These are phyloP conservation scores for Fusarium aywerte DNA, from an alignment of 2,329 filamentous ascomycete genomes.

Conservation along the genomic window DNA sequence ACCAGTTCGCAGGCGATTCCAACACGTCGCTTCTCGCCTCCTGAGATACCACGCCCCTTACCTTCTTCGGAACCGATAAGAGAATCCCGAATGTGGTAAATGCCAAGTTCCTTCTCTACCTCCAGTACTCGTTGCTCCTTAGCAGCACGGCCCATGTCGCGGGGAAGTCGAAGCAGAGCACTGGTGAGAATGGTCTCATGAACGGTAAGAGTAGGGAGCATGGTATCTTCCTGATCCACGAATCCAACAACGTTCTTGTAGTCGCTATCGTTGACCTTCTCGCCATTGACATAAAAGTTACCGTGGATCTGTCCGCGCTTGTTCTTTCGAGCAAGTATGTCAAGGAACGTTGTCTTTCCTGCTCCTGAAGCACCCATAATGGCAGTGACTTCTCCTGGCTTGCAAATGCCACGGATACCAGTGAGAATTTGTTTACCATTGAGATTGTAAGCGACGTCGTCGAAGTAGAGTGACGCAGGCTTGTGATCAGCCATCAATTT, in stretches of 20 bases:
- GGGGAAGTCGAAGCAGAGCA: conserved; percentile 88
- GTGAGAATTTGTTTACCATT: conserved; percentile 89
- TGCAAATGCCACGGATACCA: conserved; percentile 85
- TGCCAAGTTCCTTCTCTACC: conserved; percentile 95
- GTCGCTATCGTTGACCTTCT: conserved; percentile 84
- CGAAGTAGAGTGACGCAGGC: conserved; percentile 87
- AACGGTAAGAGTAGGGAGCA: conserved; percentile 94
- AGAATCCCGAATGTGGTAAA: conserved; percentile 92
- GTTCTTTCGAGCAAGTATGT: conserved; percentile 96
- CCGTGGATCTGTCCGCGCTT: conserved; percentile 84
- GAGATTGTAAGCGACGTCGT: conserved; percentile 85
- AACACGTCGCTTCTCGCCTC: conserved; percentile 94
- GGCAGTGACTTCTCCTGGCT: conserved; percentile 93
- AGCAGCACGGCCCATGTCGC: conserved; percentile 85
- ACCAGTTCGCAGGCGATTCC: conserved; percentile 98
- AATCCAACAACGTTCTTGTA: conserved; percentile 95
- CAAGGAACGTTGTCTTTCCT: conserved; percentile 96
- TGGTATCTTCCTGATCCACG: conserved; percentile 97
- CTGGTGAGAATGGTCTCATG: conserved; percentile 98
- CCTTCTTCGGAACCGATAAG: conserved; percentile 96
- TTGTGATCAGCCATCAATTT: conserved; percentile 94
- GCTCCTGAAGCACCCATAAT: conserved; percentile 99
- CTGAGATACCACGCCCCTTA: conserved; percentile 92
- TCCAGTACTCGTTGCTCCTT: conserved; percentile 93
- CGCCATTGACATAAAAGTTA: conserved; percentile 92